Conservation (phyloP, 345 rosid genomes). For the Cardamine resedifolia region DNA sequence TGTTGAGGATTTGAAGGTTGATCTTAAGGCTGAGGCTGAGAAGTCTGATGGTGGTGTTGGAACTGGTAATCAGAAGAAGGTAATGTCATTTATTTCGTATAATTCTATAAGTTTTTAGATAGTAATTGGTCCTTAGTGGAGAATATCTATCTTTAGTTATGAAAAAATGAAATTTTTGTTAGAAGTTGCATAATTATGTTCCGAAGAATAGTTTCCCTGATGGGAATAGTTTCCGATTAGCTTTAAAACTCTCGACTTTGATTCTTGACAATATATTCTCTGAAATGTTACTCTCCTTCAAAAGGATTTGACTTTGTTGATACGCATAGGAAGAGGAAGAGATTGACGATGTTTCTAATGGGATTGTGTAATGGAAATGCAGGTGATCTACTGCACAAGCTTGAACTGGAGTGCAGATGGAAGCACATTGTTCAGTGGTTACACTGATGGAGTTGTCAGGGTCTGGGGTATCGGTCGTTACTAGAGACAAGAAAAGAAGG, state of each 20-base stretch:
- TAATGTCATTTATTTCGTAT: constrained; percentile 25
- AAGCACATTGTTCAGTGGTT: constrained; percentile 84
- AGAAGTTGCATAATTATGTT: neutral
- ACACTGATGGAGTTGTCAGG: constrained; percentile 82
- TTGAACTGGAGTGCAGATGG: constrained; percentile 90
- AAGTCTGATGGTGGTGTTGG: constrained; percentile 54
- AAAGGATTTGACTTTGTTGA: constrained; percentile 2
- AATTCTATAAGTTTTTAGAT: neutral
- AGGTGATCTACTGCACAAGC: constrained; percentile 82
- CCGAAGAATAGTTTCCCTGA: neutral
- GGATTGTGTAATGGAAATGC: constrained; percentile 28
- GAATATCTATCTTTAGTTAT: neutral
- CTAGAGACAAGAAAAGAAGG: constrained; percentile 15
- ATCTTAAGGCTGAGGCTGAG: constrained; percentile 85
- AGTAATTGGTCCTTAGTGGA: neutral
- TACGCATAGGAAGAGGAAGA: neutral
- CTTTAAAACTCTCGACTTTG: neutral
- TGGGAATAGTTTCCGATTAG: neutral
- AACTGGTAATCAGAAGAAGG: constrained; percentile 61
- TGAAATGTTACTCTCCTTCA: neutral
- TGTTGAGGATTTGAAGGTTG: constrained; percentile 89
- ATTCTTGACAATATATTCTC: neutral
- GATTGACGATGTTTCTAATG: neutral
- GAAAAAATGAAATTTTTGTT: neutral
- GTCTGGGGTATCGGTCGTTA: constrained; percentile 92